Base-by-base conservation (phyloP, 2,329 filamentous ascomycete species). In the Thyridium curvatum region DNA sequence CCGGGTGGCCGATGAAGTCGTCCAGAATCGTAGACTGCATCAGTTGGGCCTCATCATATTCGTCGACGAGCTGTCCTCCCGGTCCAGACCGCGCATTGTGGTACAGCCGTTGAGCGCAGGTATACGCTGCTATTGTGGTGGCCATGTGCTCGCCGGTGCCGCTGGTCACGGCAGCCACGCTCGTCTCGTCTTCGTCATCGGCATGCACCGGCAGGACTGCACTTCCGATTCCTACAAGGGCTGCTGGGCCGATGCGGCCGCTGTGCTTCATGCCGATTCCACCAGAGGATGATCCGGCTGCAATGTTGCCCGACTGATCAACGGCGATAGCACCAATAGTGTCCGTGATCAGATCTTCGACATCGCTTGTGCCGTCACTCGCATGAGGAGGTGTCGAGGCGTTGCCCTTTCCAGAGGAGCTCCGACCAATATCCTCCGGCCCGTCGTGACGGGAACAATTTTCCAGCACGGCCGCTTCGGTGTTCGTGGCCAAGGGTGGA, bases 111-210 rank as follows among this genome's bases (percentile, higher is more conserved):
- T 91, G 85, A 1, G 90, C 89, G 56, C 89, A 94, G 40, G 84
- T 82, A 42, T 84, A 82, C 7, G 93, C 90, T 10, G 93, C 91
- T 74, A 94, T 84, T 1, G 90, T 94, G 1, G 91, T 96, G 29
- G 89, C 86, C 85, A 98, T 98, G 58, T 98, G 93, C 63, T 98
- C 93, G 35, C 93, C 93, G 3, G 93, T 98, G 18, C 93, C 93
- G 56, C 88, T 95, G 30, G 89, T 94, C 16, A 96, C 88, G 18
- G 83, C 81, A 21, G 88, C 91, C 18, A 95, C 87, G 34, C 75
- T 79, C 8, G 79, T 73, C 34, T 72, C 68, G 3, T 86, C 79
- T 7, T 76, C 67, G 53, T 96, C 90, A 21, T 77, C 72, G 2
- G 76, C 68, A 45, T 89, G 79, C 18, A 72, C 69, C 2, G 91